These are phyloP conservation scores for Aspergillus ibericus DNA, from an alignment of 2,329 filamentous ascomycete species.

Conservation along the genomic window DNA sequence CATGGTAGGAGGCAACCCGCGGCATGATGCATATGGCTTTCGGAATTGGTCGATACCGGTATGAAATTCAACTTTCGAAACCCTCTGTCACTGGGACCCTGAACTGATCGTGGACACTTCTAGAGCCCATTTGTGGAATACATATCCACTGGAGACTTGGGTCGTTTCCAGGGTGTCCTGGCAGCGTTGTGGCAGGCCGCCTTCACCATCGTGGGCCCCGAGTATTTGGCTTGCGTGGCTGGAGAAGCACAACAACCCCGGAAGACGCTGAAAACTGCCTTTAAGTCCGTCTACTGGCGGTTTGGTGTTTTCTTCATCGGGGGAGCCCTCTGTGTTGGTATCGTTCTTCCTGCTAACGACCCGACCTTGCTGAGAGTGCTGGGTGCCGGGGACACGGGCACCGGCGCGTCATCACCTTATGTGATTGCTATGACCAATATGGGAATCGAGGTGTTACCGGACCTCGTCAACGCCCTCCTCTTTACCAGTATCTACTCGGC, in stretches of 20 bases:
- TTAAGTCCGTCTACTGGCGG: slow-evolving; percentile 73
- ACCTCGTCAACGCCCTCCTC: slow-evolving; percentile 59
- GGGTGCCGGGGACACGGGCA: slow-evolving; percentile 29
- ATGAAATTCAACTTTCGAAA: neutral
- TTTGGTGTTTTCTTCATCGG: slow-evolving; percentile 71
- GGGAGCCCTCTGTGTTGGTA: slow-evolving; percentile 66
- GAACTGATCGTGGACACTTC: neutral
- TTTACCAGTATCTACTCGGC: slow-evolving; percentile 58
- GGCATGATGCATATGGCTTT: slow-evolving; percentile 68
- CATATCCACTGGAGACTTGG: slow-evolving; percentile 60
- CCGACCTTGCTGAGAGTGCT: slow-evolving; percentile 29
- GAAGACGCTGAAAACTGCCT: slow-evolving; percentile 66
- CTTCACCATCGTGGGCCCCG: slow-evolving; percentile 63
- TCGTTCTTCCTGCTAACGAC: slow-evolving; percentile 67
- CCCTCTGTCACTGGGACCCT: neutral
- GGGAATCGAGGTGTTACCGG: slow-evolving; percentile 54
- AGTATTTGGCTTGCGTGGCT: slow-evolving; percentile 60
- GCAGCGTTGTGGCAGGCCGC: slow-evolving; percentile 69
- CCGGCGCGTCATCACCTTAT: slow-evolving; percentile 56
- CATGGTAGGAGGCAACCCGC: slow-evolving; percentile 75
- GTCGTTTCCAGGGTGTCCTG: slow-evolving; percentile 53
- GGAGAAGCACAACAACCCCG: slow-evolving; percentile 68
- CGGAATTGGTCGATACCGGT: slow-evolving; percentile 50
- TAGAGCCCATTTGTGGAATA: slow-evolving; percentile 42
- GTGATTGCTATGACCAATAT: slow-evolving; percentile 63